Conservation (phyloP, 2,329 filamentous ascomycete genomes). For the Aspergillus pseudonomiae region DNA sequence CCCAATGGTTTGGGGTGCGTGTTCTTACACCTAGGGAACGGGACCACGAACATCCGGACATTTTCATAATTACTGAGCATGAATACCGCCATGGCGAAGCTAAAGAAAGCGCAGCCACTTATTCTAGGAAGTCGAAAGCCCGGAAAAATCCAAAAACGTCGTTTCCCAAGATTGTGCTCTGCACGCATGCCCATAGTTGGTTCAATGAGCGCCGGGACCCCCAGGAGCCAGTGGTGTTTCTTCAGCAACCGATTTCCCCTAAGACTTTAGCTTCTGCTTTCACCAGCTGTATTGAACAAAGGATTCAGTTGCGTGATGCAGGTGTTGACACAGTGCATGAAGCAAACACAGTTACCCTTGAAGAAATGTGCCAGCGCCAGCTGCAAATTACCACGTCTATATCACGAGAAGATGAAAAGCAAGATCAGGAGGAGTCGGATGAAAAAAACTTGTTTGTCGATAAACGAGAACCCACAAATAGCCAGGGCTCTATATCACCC, state of each 20-base stretch:
- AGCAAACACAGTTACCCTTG: background rate
- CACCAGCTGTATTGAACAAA: background rate
- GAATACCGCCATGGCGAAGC: background rate
- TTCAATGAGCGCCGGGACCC: background rate
- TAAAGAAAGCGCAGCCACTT: background rate
- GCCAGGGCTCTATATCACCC: background rate
- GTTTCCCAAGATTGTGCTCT: background rate
- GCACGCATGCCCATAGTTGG: background rate
- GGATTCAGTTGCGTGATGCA: background rate
- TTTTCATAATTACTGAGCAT: background rate
- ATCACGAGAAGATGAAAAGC: background rate
- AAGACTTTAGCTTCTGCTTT: background rate
- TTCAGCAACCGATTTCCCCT: background rate
- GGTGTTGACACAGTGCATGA: background rate
- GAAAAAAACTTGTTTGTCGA: background rate
- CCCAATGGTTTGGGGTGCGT: background rate
- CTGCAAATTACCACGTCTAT: background rate
- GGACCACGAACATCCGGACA: background rate
- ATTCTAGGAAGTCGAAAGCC: background rate
- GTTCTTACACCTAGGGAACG: background rate
- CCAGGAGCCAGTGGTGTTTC: background rate
- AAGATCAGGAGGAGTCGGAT: background rate
- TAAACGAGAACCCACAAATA: background rate
- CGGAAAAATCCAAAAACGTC: background rate
- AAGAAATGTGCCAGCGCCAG: background rate